A percentile compares a stretch with the other conserved stretches of the same genome.
Conservation (phyloP, 2,329 filamentous ascomycete genomes). For the Fusarium verrucosum region DNA sequence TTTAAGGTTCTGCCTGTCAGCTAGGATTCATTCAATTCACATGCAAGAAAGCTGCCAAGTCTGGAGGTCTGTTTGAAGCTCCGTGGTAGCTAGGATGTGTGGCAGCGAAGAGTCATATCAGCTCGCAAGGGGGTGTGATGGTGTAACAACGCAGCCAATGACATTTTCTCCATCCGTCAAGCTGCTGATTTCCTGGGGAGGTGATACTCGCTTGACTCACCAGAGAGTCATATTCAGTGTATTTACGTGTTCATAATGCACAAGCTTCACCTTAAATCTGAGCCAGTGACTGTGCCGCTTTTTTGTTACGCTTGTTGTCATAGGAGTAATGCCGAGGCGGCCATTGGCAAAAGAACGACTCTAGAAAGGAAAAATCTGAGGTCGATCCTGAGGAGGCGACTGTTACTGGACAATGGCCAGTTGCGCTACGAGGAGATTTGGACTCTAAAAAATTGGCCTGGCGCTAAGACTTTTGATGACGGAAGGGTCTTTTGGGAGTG, state of each 20-base stretch:
- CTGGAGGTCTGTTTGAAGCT: slow-evolving; percentile 15
- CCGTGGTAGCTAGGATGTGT: slow-evolving; percentile 32
- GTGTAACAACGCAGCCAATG: slow-evolving; percentile 34
- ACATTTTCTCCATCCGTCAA: slow-evolving; percentile 1
- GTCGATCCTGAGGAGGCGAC: slow-evolving; percentile 26
- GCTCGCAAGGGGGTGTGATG: slow-evolving; percentile 24
- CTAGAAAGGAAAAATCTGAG: slow-evolving; percentile 19
- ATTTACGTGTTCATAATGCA: slow-evolving; percentile 31
- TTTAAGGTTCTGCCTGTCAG: background rate
- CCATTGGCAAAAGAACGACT: slow-evolving; percentile 31
- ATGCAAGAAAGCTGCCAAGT: slow-evolving; percentile 9
- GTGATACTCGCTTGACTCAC: slow-evolving; percentile 35
- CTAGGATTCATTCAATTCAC: slow-evolving; percentile 5
- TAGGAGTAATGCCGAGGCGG: slow-evolving; percentile 35
- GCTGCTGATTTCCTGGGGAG: slow-evolving; percentile 27
- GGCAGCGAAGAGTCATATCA: slow-evolving; percentile 38
- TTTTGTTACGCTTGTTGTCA: background rate
- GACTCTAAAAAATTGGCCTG: slow-evolving; percentile 37
- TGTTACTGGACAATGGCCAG: slow-evolving; percentile 31
- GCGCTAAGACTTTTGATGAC: slow-evolving; percentile 42
- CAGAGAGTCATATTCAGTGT: slow-evolving; percentile 19
- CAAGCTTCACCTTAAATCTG: slow-evolving; percentile 17
- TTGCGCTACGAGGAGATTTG: slow-evolving; percentile 25
- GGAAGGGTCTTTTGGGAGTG: slow-evolving; percentile 35
- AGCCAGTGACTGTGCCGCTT: slow-evolving; percentile 8